Percentiles rank a stretch among this genome's conserved stretches.
phyloP scores from a whole-genome alignment of 2,329 filamentous ascomycete species.

The Trichoderma simmonsii region DNA sequence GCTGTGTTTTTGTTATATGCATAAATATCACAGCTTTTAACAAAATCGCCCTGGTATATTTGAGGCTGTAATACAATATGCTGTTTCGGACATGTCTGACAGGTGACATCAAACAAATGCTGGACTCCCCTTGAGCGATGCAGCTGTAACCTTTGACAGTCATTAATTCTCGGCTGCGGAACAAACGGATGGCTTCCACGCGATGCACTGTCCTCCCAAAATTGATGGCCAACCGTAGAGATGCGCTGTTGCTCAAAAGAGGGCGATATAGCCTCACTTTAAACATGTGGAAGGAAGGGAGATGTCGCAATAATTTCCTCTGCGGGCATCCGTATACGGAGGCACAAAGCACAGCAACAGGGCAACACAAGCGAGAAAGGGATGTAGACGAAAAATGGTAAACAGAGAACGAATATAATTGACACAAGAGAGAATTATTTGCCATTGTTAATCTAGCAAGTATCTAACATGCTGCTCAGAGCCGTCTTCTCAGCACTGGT shows the following conservation, averaged over 20 bases:
- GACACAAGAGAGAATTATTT: neutral
- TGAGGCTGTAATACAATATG: neutral
- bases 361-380: neutral
- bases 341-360: neutral
- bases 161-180: slow-evolving; percentile 5
- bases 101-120: slow-evolving; percentile 19
- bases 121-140: neutral
- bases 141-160: neutral
- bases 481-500: slow-evolving; percentile 71
- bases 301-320: neutral
- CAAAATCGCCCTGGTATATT: neutral
- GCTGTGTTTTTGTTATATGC: neutral
- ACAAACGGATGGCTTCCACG: slow-evolving; percentile 7
- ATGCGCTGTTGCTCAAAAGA: neutral
- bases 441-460: slow-evolving; percentile 25
- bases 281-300: neutral
- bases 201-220: neutral
- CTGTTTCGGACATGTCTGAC: slow-evolving; percentile 18
- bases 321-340: neutral
- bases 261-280: neutral
- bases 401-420: neutral
- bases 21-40: neutral
- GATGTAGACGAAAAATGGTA: neutral
- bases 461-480: slow-evolving; percentile 44
- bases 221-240: neutral